Base-by-base conservation (phyloP, 1,284 basidiomycete species). In the Flammula alnicola region DNA sequence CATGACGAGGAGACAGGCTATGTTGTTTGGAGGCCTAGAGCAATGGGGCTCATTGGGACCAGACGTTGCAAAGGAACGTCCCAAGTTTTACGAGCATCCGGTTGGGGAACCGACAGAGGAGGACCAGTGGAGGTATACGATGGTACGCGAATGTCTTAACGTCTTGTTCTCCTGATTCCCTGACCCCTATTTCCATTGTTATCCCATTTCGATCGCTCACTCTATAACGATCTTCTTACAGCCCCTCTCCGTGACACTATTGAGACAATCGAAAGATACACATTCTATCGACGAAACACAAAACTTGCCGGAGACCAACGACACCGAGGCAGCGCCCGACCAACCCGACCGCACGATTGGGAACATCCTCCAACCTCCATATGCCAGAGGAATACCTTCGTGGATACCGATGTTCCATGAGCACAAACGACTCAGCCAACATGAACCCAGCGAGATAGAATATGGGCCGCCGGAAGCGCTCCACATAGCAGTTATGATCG, bases 401-500 rank as follows among this genome's bases (percentile, higher is more conserved):
- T 20, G 38, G 4, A 39, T 36, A 10, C 29, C 36, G 1, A 35
- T 37, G 14, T 46, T 42, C 32, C 16, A 36, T n/a, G 32, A 37
- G n/a, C 33, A 31, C 20, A 44, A 49, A 14, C 25, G 42, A 31
- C n/a, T 26, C 2, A 31, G 20, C 26, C 29, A 17, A n/a, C 14
- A 14, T 19, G 43, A 3, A n/a, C 35, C 36, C 25, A 44, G 17
- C 17, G 19, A 12, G 31, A 45, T n/a, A 4, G 40, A 45, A 7
- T 46, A 44, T 20, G 33, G 20, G 19, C 26, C 51, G 7, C 46
- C 54, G 9, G 56, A 56, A 17, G 50, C 57, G 26, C 33, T 65
- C 10, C 51, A 67, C 26, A 53, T 71, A 12, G 61, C 62, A 5
- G 61, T 69, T 11, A 52, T 69, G 54, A 62, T 71, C 39, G 54